Evolutionary conservation across 2,329 filamentous ascomycete species (phyloP), one percentile per base, ranked within the genome.

Genomic region (Pezicula carpinea): DNA sequence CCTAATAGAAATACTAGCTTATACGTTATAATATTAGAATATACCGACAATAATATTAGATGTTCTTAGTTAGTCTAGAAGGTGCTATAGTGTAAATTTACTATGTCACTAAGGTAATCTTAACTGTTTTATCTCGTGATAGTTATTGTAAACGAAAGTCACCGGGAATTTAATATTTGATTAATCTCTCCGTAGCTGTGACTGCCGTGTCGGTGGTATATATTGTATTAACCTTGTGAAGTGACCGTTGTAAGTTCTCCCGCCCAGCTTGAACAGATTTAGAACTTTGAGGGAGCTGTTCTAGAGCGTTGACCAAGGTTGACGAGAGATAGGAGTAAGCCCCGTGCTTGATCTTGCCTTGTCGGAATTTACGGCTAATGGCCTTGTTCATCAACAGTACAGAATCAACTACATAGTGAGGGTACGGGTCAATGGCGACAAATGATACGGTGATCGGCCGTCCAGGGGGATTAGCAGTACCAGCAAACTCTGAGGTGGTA

Each of bases 391-490:
- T 47, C 4, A 63, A 51, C 39, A 57, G 59, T n/a, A 62, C 54
- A 5, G 45, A 58, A 3, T 60, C 61, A 39, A 64, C 58, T 7
- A 64, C 48, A 34, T 63, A 58, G 40, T 64, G 59, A 13, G 60
- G 62, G 45, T 63, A 63, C 11, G 60, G 62, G 32, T 65, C 59
- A 32, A 64, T 56, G 11, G 59, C 56, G 39, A 64, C 46, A 7
- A 65, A 51, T 8, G 60, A 59, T n/a, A 57, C 51, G 2, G 51
- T 45, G 18, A 49, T 33, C 6, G 13, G 31, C 14, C 33, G 11
- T 34, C 18, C 39, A 38, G 31, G 18, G 18, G 26, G 1, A 14
- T 41, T 11, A 3, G 18, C n/a, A 41, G 21, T 26, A 13, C 6
- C 3, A 18, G 22, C 19, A 14, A 26, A 3, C 6, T 29, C 48